phyloP scores from a whole-genome alignment of 768 basidiomycete species.

The Pulveroboletus sp. region DNA sequence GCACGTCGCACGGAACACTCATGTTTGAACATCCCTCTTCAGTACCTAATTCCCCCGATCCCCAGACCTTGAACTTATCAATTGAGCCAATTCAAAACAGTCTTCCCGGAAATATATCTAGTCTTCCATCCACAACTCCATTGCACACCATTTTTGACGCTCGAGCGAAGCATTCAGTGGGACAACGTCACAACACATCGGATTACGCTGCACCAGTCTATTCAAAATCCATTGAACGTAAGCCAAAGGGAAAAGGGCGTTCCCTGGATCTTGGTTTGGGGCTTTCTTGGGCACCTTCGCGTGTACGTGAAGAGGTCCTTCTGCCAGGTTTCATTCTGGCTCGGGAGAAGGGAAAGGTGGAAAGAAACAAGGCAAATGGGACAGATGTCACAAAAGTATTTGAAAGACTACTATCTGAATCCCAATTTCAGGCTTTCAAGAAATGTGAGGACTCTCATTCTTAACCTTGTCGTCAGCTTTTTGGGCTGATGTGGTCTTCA shows the following conservation, averaged over 20 bases:
- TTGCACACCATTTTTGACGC: slow-evolving; percentile 31
- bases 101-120: slow-evolving; percentile 5
- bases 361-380: slow-evolving; percentile 17
- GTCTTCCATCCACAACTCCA: slow-evolving; percentile 12
- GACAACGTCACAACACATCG: slow-evolving; percentile 23
- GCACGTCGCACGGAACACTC: slow-evolving; percentile 55
- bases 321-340: slow-evolving; percentile 37
- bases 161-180: slow-evolving; percentile 24
- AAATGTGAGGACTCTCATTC: slow-evolving; percentile 47
- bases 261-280: slow-evolving; percentile 69
- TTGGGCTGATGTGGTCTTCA: slow-evolving; percentile 26
- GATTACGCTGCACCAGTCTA: slow-evolving; percentile 17
- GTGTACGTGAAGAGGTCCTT: slow-evolving; percentile 61
- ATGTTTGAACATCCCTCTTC: slow-evolving; percentile 66
- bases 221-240: slow-evolving; percentile 13
- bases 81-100: slow-evolving; percentile 6
- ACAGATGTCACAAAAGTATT: slow-evolving; percentile 36
- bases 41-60: slow-evolving; percentile 37
- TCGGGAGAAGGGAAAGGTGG: slow-evolving; percentile 27
- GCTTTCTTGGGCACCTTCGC: slow-evolving; percentile 67
- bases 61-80: slow-evolving; percentile 17
- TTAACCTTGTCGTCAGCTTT: slow-evolving; percentile 2
- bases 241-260: slow-evolving; percentile 51
- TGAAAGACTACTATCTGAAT: slow-evolving; percentile 31
- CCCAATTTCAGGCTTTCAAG: slow-evolving; percentile 45